A percentile compares a stretch with the other conserved stretches of the same genome.
Evolutionary conservation across 768 basidiomycete species (phyloP).

Genomic region (Termitomyces eurrhizus): DNA sequence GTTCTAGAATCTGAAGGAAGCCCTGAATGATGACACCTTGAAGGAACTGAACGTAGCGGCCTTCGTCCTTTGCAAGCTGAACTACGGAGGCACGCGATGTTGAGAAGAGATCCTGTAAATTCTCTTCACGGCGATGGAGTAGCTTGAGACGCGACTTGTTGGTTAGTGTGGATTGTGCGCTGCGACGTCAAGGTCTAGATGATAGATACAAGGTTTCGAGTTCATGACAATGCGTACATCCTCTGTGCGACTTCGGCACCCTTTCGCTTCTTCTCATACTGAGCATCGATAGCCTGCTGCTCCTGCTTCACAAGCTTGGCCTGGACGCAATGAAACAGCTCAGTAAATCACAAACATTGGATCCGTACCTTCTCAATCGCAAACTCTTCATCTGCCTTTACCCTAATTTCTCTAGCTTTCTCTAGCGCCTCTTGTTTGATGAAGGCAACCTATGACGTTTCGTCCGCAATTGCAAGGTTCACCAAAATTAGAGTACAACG

Average conservation of each 20-base stretch:
- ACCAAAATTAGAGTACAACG: background rate
- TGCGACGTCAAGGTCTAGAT: constrained; percentile 25
- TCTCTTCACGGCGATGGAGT: constrained; percentile 88
- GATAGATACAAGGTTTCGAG: constrained; percentile 1
- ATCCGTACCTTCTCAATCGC: constrained; percentile 87
- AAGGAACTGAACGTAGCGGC: constrained; percentile 76
- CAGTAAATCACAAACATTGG: background rate
- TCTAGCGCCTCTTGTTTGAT: constrained; percentile 98
- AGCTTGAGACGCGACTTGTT: constrained; percentile 93
- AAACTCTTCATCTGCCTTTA: constrained; percentile 99
- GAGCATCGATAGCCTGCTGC: constrained; percentile 89
- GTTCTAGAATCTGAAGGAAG: constrained; percentile 78
- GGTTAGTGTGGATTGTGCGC: constrained; percentile 92
- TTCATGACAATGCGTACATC: constrained; percentile 54
- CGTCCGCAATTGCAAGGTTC: background rate
- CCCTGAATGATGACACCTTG: constrained; percentile 85
- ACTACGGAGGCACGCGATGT: constrained; percentile 62
- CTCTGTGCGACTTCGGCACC: constrained; percentile 92
- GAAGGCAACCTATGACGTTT: constrained; percentile 73
- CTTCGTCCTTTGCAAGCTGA: constrained; percentile 58
- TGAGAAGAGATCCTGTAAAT: constrained; percentile 84
- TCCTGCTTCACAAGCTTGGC: constrained; percentile 98
- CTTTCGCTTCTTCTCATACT: constrained; percentile 95
- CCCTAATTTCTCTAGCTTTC: constrained; percentile 94
- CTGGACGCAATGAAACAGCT: constrained; percentile 33